Base-by-base conservation (phyloP, 2,329 filamentous ascomycete genomes). In the Colletotrichum tabaci region DNA sequence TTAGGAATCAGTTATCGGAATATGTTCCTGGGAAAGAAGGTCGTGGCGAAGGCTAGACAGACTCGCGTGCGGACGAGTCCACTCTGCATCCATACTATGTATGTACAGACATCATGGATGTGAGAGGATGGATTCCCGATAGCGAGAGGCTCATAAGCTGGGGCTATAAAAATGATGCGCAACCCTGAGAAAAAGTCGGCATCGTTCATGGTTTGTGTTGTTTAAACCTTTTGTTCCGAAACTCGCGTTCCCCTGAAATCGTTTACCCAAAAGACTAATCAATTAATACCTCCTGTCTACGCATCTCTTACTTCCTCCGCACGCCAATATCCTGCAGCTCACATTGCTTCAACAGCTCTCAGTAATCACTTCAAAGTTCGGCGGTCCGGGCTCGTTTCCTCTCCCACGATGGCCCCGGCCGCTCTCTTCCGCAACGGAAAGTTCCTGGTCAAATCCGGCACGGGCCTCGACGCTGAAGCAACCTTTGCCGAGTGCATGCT, bases 381-480 rank as follows among this genome's bases (percentile, higher is more conserved):
- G 30, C 30, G 30, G 30, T 30, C 30, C 30, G 30, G 30, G 30
- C 30, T 30, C 30, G 30, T 30, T 30, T 30, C 15, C 9, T 35
- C 40, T 8, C 1, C n/a, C 18, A n/a, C 2, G 16, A 72, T 72
- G 60, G 10, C 23, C 23, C 12, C 16, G 26, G 18, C 23, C 15
- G 52, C 67, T 6, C 66, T 80, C 15, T 76, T 80, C 46, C 70
- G 74, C 38, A 80, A 80, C 70, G 79, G 78, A 38, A 77, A 74
- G 49, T 77, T 80, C 65, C 71, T 80, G 42, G 71, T 75, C 15
- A 76, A 74, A 63, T 71, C 71, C 16, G 76, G 74, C 21, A 75
- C 73, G 57, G 75, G 76, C 52, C 67, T 79, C 62, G 62, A 74
- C 10, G 76, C 74, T 9, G n/a, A 68, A 23, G 26, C 69, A 3